These are phyloP conservation scores for Pseudofabraea citricarpa DNA, from an alignment of 2,329 filamentous ascomycete species.

Conservation along the genomic window DNA sequence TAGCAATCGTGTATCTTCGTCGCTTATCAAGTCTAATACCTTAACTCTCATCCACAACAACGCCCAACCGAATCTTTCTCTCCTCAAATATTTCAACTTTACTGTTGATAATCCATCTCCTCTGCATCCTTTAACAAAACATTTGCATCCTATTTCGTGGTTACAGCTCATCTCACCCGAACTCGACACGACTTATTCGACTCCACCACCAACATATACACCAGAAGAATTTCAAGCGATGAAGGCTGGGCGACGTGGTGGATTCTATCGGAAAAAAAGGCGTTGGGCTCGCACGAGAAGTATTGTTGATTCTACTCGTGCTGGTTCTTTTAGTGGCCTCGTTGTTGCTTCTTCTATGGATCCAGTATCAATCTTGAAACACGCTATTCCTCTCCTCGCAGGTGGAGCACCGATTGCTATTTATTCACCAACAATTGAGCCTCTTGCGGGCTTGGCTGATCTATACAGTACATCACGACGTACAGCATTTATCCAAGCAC, in stretches of 20 bases:
- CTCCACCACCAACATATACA: constrained; percentile 54
- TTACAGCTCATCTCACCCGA: constrained; percentile 79
- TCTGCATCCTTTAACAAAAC: constrained; percentile 72
- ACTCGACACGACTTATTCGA: constrained; percentile 67
- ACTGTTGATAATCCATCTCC: constrained; percentile 62
- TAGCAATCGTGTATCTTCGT: no score
- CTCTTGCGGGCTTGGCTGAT: constrained; percentile 72
- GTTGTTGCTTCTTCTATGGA: constrained; percentile 82
- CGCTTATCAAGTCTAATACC: constrained; percentile 49
- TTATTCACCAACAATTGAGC: constrained; percentile 77
- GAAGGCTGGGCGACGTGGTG: constrained; percentile 79
- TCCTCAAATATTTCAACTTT: constrained; percentile 86
- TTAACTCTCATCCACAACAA: constrained; percentile 78
- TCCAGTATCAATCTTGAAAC: constrained; percentile 66
- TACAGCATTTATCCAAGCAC: constrained; percentile 63
- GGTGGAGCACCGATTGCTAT: constrained; percentile 83
- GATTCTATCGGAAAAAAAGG: constrained; percentile 83
- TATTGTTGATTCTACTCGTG: constrained; percentile 69
- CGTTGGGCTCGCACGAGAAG: constrained; percentile 70
- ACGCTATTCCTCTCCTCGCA: constrained; percentile 72
- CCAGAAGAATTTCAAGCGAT: constrained; percentile 59
- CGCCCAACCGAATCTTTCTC: constrained; percentile 79
- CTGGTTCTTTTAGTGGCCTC: constrained; percentile 77
- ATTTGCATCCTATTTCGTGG: constrained; percentile 85
- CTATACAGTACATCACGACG: constrained; percentile 77